These are phyloP conservation scores for Taphrina sp. DNA, from an alignment of 1,139 yeast species.

Conservation along the genomic window DNA sequence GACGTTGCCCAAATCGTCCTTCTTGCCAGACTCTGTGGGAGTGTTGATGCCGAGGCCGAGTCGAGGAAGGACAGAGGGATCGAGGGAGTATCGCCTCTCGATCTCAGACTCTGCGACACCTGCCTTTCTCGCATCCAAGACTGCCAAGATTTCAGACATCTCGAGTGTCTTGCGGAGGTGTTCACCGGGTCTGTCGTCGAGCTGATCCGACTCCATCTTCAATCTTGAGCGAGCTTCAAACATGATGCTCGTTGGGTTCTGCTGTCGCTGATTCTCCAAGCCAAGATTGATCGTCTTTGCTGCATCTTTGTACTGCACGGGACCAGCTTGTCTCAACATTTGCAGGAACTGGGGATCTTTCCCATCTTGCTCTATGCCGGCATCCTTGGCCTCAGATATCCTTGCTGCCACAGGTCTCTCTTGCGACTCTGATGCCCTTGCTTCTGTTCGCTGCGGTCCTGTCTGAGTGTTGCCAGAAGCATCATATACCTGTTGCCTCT, in stretches of 20 bases:
- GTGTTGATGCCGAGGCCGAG: slow-evolving; percentile 22
- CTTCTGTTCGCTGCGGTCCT: no score
- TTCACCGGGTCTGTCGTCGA: slow-evolving; percentile 8
- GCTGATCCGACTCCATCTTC: slow-evolving; percentile 3
- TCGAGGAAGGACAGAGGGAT: slow-evolving; percentile 12
- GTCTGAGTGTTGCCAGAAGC: no score
- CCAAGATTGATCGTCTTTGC: not conserved
- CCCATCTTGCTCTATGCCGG: slow-evolving; percentile 9
- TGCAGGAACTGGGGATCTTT: slow-evolving; percentile 21
- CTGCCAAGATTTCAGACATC: slow-evolving; percentile 20
- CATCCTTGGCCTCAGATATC: slow-evolving; percentile 3
- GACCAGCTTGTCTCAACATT: slow-evolving; percentile 13
- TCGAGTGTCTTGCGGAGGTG: slow-evolving; percentile 14
- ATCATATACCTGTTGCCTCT: no score
- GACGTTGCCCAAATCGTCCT: slow-evolving; percentile 25
- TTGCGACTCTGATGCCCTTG: slow-evolving; percentile 4
- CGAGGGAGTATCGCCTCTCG: slow-evolving; percentile 8
- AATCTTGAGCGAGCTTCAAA: slow-evolving; percentile 10
- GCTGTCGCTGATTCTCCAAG: no score
- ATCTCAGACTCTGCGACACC: slow-evolving; percentile 11
- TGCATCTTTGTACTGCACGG: slow-evolving; percentile 9
- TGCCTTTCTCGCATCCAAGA: slow-evolving; percentile 23
- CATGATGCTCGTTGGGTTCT: slow-evolving; percentile 12
- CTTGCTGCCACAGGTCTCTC: no score
- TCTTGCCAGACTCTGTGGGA: slow-evolving; percentile 26